Evolutionary conservation across 179 eudicot species (phyloP).

Genomic region (Silene coronaria): DNA sequence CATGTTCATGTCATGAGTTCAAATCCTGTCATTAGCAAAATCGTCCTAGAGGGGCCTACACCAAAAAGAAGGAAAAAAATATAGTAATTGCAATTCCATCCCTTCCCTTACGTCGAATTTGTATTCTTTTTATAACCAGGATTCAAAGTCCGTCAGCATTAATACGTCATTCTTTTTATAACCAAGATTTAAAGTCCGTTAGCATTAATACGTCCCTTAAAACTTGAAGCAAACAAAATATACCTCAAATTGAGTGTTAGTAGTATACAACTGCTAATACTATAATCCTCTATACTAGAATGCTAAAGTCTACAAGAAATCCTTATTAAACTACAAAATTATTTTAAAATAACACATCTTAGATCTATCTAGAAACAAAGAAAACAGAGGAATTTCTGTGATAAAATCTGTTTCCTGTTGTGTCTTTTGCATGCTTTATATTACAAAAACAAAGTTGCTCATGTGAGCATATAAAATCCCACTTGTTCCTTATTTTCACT

Average conservation of each 20-base stretch:
- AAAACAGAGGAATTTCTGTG: constrained; percentile 19
- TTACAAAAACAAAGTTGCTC: constrained; percentile 19
- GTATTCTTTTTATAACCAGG: no score
- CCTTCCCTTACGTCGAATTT: no score
- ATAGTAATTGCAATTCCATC: no score
- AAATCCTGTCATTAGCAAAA: no score
- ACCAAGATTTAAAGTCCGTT: no score
- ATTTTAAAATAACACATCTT: constrained; percentile 12
- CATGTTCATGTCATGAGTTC: no score
- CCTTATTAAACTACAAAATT: background rate
- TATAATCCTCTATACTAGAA: background rate
- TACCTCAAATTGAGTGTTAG: background rate
- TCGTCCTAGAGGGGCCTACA: no score
- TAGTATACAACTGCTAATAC: background rate
- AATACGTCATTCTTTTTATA: background rate
- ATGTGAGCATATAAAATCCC: constrained; percentile 30
- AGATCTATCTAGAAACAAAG: constrained; percentile 17
- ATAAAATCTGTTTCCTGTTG: constrained; percentile 8
- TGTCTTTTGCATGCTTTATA: constrained; percentile 1
- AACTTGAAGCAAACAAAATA: background rate
- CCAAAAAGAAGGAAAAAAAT: no score
- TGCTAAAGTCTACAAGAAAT: constrained; percentile 2
- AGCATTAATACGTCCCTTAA: no score
- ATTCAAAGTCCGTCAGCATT: background rate
- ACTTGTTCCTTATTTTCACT: constrained; percentile 17